Evolutionary conservation across 2,329 filamentous ascomycete species (phyloP).

Genomic region (Penicillium sp.): DNA sequence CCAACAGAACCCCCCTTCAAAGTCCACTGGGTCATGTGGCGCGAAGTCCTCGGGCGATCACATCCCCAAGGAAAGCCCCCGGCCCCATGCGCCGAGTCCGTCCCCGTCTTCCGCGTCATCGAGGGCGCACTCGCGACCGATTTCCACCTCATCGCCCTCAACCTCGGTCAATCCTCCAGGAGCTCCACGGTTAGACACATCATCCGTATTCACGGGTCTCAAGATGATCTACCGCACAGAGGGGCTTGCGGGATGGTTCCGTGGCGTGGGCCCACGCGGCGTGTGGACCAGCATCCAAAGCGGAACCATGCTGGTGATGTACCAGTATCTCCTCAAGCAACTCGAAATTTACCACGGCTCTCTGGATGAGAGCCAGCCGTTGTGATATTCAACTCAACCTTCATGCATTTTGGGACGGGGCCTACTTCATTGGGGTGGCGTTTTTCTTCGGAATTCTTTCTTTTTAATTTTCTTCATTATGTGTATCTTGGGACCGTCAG

Average conservation of each 20-base stretch:
- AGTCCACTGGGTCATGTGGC: constrained; percentile 27
- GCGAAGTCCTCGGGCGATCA: constrained; percentile 36
- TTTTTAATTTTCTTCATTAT: constrained; percentile 11
- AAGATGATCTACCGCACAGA: constrained; percentile 88
- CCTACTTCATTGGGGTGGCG: constrained; percentile 26
- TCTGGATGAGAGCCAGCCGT: constrained; percentile 24
- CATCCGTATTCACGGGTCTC: constrained; percentile 82
- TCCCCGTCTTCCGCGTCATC: constrained; percentile 32
- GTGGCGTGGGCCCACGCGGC: constrained; percentile 86
- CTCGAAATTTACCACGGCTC: constrained; percentile 62
- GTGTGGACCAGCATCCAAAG: constrained; percentile 99
- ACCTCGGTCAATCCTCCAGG: constrained; percentile 80
- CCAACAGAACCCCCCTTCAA: constrained; percentile 66
- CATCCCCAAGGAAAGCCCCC: constrained; percentile 35
- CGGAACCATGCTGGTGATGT: constrained; percentile 93
- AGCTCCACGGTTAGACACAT: constrained; percentile 80
- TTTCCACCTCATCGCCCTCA: constrained; percentile 87
- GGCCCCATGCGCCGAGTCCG: constrained; percentile 29
- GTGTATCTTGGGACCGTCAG: constrained; percentile 11
- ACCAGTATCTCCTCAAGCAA: constrained; percentile 81
- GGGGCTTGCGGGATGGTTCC: constrained; percentile 86
- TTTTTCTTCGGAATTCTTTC: constrained; percentile 23
- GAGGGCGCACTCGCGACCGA: constrained; percentile 66
- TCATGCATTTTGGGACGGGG: constrained; percentile 21
- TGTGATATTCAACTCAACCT: constrained; percentile 22